Conservation (phyloP, 306 rosid genomes). For the Datisca glomerata region DNA sequence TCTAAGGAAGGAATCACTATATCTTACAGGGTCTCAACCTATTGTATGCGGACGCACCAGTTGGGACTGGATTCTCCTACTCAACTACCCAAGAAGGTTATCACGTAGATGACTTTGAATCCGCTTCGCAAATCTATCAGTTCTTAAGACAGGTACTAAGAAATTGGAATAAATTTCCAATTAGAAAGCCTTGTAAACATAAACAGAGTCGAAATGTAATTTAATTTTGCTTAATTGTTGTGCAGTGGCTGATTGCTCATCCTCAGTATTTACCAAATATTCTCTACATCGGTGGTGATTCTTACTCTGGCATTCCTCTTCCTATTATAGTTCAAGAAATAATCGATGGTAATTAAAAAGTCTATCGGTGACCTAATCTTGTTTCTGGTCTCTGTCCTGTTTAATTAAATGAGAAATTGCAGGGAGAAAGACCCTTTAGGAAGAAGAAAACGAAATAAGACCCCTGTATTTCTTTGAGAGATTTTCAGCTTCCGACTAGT, state of each 20-base stretch:
- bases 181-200: too few species aligned
- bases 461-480: too few species aligned
- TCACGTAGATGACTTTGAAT: constrained; percentile 8
- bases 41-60: constrained; percentile 15
- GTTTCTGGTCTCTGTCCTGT: too few species aligned
- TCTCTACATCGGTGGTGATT: constrained; percentile 19
- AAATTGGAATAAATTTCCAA: too few species aligned
- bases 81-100: constrained; percentile 17
- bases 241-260: constrained; percentile 18
- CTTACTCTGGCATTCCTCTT: constrained; percentile 18
- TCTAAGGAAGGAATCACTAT: too few species aligned
- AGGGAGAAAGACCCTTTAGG: too few species aligned
- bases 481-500: too few species aligned
- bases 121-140: constrained; percentile 5
- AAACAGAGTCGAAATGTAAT: not conserved
- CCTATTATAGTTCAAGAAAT: constrained; percentile 18
- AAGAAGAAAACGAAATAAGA: too few species aligned
- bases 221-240: not conserved
- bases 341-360: constrained; percentile 5
- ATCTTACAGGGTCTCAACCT: constrained; percentile 10
- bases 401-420: too few species aligned
- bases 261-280: constrained; percentile 18
- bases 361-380: too few species aligned
- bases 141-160: constrained; percentile 8
- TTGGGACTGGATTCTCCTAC: constrained; percentile 21